Evolutionary conservation across 1,284 basidiomycete species (phyloP), one percentile per base, ranked within the genome.

Genomic region (Puccinia polysora): DNA sequence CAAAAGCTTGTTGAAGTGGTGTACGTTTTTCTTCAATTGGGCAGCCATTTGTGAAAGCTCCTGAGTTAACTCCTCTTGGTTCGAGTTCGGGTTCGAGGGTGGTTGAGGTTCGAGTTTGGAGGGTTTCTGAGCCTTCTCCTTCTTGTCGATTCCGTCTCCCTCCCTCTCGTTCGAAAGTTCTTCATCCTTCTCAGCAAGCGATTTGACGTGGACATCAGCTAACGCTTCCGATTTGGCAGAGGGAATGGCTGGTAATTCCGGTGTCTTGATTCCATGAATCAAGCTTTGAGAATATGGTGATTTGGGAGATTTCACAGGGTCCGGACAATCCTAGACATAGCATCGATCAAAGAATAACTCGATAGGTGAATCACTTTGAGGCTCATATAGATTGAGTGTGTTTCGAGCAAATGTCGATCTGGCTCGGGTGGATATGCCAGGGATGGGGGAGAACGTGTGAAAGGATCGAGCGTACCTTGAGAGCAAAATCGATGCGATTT

Each of bases 41-140:
- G 84, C 81, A 1, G 89, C 87, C 89, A 91, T 91, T 50, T 84
- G 80, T 0, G 86, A 86, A 20, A 91, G 84, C 78, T 90, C 88
- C 4, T 83, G 83, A 0, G 87, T 84, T 52, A 90, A 84, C 49
- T 88, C 85, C 74, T 89, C 85, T 32, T 90, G 89, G 23, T 62
- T 62, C 43, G 59, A 23, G 38, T 60, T 60, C 38, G 47, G 2
- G 32, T 30, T 47, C 12, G 28, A 32, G 2, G 56, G 4, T n/a
- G 23, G 52, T 32, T 55, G 52, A 23, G 52, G 4, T 7, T 15
- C 10, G 5, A 32, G 28, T 32, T 15, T 32, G 40, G 18, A 7
- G 18, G 40, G 40, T 55, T n/a, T 47, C 30, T 8, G 15, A 25
- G 15, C 15, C 28, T 55, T 23, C 20, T 55, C 28, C 10, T 55